These are phyloP conservation scores for Quercus phellos DNA, from an alignment of 331 rosid genomes.

Conservation along the genomic window DNA sequence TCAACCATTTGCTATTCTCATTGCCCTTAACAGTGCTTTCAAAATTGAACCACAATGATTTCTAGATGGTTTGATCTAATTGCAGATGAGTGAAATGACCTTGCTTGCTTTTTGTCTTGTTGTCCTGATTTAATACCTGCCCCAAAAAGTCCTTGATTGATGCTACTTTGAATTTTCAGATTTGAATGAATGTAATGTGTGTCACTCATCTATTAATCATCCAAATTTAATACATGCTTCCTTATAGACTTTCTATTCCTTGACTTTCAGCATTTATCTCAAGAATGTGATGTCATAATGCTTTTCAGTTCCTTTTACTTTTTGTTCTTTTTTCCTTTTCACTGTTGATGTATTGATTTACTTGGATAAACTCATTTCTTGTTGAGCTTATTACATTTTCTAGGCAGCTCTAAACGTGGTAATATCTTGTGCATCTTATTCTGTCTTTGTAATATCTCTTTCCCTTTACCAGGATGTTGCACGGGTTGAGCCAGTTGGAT, in stretches of 20 bases:
- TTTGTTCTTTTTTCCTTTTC: neutral
- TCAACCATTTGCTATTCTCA: too few species aligned
- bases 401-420: neutral
- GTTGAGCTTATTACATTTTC: neutral
- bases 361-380: neutral
- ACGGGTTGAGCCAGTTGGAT: constrained; percentile 23
- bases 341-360: neutral
- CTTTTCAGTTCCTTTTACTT: neutral
- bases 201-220: too few species aligned
- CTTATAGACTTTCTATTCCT: neutral
- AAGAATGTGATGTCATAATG: neutral
- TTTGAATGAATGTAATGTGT: too few species aligned
- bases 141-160: too few species aligned
- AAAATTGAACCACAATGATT: too few species aligned
- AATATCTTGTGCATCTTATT: neutral
- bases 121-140: too few species aligned
- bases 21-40: too few species aligned
- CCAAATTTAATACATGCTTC: too few species aligned
- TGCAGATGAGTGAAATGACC: too few species aligned
- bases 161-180: too few species aligned
- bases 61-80: too few species aligned
- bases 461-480: constrained; percentile 39
- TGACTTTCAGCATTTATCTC: neutral
- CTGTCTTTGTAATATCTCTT: neutral
- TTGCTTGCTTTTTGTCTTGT: too few species aligned